Evolutionary conservation across 495 filamentous ascomycete species (phyloP), one percentile per base, ranked within the genome.

Genomic region (Lophiotrema nucula): DNA sequence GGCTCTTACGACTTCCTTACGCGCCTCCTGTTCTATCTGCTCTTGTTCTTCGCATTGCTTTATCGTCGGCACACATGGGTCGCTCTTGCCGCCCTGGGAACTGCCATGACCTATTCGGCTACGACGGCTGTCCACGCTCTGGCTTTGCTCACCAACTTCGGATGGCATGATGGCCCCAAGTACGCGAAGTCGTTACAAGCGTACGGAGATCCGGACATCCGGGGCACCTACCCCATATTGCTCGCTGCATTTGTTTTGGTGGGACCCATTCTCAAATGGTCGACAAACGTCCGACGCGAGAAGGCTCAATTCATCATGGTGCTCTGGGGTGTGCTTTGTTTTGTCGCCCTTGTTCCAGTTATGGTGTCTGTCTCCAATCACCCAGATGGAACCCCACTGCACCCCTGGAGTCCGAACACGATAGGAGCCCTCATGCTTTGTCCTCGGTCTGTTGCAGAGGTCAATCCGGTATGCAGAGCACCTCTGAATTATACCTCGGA

Each of bases 201-300:
- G 37, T 52, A 19, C 25, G 48, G 48, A 12, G 48, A 52, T 41
- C 15, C 37, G 11, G 48, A 52, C 41, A 5, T 52, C 5, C 19
- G 19, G 6, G 48, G 28, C 6, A 41, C 37, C 3, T 39, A 13
- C 12, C 28, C 48, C 37, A 52, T 52, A 1, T 35, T 52, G 28
- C 16, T 19, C 6, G 48, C 48, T n/a, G 27, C 31, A 13, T 21
- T 27, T 12, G 23, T 52, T 15, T 38, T 52, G 48, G 12, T 52
- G 15, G 35, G 28, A 19, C 48, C 48, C 3, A 52, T 52, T 21
- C 35, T 52, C n/a, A 52, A 52, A 4, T 52, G 48, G 48, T 52
- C 48, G 21, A 52, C 31, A 11, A 39, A 21, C 16, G 24, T 52
- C 28, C 48, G 48, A 11, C 6, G 28, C 1, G 26, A 52, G 4